Evolutionary conservation across 192 early-diverging fungal genomes (phyloP).

Genomic region (Entomortierella parvispora): DNA sequence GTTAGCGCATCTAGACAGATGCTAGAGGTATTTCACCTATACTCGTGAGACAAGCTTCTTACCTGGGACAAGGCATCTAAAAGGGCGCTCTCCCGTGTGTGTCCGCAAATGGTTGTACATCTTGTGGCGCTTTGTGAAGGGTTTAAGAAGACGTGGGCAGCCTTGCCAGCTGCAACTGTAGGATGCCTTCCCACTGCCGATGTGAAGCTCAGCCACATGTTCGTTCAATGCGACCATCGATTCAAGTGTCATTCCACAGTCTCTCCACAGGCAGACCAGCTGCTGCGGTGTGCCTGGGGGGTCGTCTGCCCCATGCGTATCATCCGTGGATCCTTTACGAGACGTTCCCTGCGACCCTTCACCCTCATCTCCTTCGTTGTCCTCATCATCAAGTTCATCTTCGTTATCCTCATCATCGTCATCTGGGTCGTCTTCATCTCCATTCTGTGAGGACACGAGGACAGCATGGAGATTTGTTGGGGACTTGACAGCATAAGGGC

Average conservation of each 20-base stretch:
- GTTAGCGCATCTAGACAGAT: background rate
- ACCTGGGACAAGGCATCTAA: slow-evolving; percentile 66
- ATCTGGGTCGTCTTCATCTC: slow-evolving; percentile 32
- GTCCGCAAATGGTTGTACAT: slow-evolving; percentile 77
- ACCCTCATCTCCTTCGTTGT: slow-evolving; percentile 46
- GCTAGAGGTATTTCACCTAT: background rate
- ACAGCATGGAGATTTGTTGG: slow-evolving; percentile 47
- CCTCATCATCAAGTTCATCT: slow-evolving; percentile 33
- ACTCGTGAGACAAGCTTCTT: background rate
- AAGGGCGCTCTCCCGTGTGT: slow-evolving; percentile 82
- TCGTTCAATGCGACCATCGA: slow-evolving; percentile 56
- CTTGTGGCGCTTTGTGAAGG: slow-evolving; percentile 77
- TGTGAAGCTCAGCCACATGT: slow-evolving; percentile 63
- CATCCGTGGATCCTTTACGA: slow-evolving; percentile 33
- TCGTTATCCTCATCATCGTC: slow-evolving; percentile 37
- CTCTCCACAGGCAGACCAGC: slow-evolving; percentile 63
- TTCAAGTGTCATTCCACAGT: slow-evolving; percentile 51
- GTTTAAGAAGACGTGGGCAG: slow-evolving; percentile 56
- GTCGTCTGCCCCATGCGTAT: slow-evolving; percentile 7
- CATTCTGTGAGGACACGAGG: slow-evolving; percentile 8
- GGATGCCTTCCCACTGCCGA: slow-evolving; percentile 66
- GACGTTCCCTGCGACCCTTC: slow-evolving; percentile 11
- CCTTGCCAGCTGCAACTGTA: slow-evolving; percentile 61
- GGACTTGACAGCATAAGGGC: slow-evolving; percentile 39
- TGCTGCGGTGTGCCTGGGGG: slow-evolving; percentile 27